phyloP scores from a whole-genome alignment of 306 rosid genomes.

The Hippophae rhamnoides region DNA sequence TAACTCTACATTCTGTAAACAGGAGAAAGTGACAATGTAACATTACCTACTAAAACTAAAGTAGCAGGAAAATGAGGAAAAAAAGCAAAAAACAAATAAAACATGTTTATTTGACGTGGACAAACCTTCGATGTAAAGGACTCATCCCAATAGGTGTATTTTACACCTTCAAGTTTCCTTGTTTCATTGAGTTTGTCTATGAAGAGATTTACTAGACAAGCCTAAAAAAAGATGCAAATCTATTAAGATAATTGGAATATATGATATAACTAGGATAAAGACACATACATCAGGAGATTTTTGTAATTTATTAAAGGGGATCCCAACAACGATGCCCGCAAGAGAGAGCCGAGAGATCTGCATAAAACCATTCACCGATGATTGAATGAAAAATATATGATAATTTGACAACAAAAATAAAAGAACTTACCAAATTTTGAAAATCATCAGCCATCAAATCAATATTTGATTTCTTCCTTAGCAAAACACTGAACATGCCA shows the following conservation, averaged over 20 bases:
- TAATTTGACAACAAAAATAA: neutral
- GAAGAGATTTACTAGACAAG: slow-evolving; percentile 47
- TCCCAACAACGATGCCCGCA: slow-evolving; percentile 65
- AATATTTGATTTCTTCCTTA: slow-evolving; percentile 50
- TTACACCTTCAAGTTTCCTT: slow-evolving; percentile 39
- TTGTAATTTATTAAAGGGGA: slow-evolving; percentile 30
- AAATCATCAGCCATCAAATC: slow-evolving; percentile 53
- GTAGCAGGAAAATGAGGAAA: neutral
- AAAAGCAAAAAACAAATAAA: neutral
- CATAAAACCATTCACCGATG: slow-evolving; percentile 20
- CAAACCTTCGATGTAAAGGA: slow-evolving; percentile 69
- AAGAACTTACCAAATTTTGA: slow-evolving; percentile 42
- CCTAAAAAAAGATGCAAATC: slow-evolving; percentile 25
- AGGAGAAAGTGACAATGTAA: slow-evolving; percentile 7
- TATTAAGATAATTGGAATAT: slow-evolving; percentile 1
- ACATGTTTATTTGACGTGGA: neutral
- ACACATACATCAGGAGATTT: slow-evolving; percentile 33
- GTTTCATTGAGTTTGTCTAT: slow-evolving; percentile 49
- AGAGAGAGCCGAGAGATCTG: slow-evolving; percentile 58
- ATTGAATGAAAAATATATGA: neutral
- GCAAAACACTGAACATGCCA: slow-evolving; percentile 43
- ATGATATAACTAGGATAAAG: slow-evolving; percentile 5
- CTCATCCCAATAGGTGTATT: slow-evolving; percentile 77
- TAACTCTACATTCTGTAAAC: slow-evolving; percentile 52
- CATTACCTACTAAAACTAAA: neutral